These are phyloP conservation scores for Claviceps africana DNA, from an alignment of 2,329 filamentous ascomycete genomes.

Conservation along the genomic window DNA sequence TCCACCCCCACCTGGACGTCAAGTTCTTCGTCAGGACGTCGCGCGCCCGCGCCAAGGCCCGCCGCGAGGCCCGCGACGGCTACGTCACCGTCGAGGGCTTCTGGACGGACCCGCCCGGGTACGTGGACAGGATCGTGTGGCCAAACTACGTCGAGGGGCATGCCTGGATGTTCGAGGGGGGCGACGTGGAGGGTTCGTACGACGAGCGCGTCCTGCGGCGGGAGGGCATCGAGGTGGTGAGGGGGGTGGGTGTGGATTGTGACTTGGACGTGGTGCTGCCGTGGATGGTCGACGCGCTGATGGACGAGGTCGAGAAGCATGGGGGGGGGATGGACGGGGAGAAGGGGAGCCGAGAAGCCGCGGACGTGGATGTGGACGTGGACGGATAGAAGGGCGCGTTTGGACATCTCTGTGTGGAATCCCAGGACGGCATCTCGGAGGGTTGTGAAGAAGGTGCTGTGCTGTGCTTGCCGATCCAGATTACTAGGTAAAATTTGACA, in stretches of 20 bases:
- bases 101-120: slow-evolving; percentile 88
- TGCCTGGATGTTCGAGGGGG: slow-evolving; percentile 60
- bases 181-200: slow-evolving; percentile 48
- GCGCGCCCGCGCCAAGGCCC: slow-evolving; percentile 46
- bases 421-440: background rate
- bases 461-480: background rate
- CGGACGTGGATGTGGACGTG: background rate
- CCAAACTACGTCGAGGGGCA: slow-evolving; percentile 81
- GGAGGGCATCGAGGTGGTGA: slow-evolving; percentile 35
- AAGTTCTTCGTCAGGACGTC: slow-evolving; percentile 65
- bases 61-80: slow-evolving; percentile 55
- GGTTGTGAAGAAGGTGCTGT: background rate
- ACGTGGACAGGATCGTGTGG: slow-evolving; percentile 92
- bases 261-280: slow-evolving; percentile 48
- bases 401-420: background rate
- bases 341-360: background rate
- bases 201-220: slow-evolving; percentile 29
- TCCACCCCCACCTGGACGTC: slow-evolving; percentile 53
- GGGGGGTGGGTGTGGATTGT: slow-evolving; percentile 30
- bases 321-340: background rate
- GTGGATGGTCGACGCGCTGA: slow-evolving; percentile 54
- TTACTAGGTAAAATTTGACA: background rate
- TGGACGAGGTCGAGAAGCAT: slow-evolving; percentile 29
- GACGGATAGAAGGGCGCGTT: background rate
- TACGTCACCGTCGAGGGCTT: slow-evolving; percentile 81